Percentiles rank a stretch among this genome's conserved stretches.
These are phyloP conservation scores for Tylopilus vinaceipallidus DNA, from an alignment of 768 basidiomycete genomes.

Conservation along the genomic window DNA sequence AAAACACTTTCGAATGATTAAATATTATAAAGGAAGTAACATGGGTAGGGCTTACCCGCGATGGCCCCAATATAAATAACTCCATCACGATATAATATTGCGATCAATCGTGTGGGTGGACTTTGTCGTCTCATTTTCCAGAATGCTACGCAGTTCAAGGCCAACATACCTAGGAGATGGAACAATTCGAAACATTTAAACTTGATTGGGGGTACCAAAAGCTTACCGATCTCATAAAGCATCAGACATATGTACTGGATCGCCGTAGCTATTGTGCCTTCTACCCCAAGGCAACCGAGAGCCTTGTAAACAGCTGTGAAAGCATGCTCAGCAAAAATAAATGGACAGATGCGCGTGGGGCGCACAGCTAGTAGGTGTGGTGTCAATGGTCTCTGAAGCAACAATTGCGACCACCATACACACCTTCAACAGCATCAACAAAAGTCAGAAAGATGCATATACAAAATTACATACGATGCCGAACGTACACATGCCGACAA, in stretches of 20 bases:
- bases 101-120: conserved; percentile 8
- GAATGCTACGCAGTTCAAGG: conserved; percentile 18
- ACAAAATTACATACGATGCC: conserved; percentile 5
- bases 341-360: not conserved
- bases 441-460: not conserved
- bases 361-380: conserved; percentile 4
- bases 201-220: not conserved
- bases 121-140: conserved; percentile 11
- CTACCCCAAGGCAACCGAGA: conserved; percentile 8
- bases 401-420: conserved; percentile 5
- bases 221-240: conserved; percentile 17
- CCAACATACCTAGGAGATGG: conserved; percentile 12
- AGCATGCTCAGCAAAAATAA: not conserved
- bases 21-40: not conserved
- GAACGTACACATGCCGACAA: conserved; percentile 13
- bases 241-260: conserved; percentile 12
- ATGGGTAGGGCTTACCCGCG: conserved; percentile 2
- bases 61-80: conserved; percentile 19
- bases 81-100: conserved; percentile 17
- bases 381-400: conserved; percentile 6
- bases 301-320: conserved; percentile 13
- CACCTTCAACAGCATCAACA: not conserved
- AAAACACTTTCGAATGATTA: conserved; percentile 11
- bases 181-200: not conserved
- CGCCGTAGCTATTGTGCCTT: conserved; percentile 2